Conservation (phyloP, 2,329 filamentous ascomycete species). For the Trichoderma endophyticum region DNA sequence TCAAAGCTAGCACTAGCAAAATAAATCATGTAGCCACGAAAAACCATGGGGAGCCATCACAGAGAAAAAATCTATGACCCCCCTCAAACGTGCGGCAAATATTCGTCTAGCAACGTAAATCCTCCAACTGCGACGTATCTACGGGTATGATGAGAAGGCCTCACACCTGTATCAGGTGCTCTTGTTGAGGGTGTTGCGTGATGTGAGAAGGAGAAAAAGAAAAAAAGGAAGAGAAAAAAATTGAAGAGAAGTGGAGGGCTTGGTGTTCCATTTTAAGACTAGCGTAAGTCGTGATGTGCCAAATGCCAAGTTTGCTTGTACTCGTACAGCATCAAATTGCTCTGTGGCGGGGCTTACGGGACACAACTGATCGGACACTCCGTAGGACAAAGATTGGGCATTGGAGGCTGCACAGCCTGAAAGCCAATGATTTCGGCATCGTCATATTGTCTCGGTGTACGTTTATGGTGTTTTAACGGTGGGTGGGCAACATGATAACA, state of each 20-base stretch:
- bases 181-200: slow-evolving; percentile 33
- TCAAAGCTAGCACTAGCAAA: neutral
- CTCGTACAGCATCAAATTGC: neutral
- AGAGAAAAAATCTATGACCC: slow-evolving; percentile 35
- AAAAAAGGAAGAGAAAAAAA: neutral
- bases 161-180: slow-evolving; percentile 14
- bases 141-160: slow-evolving; percentile 24
- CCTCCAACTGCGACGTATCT: slow-evolving; percentile 24
- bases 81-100: slow-evolving; percentile 44
- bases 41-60: slow-evolving; percentile 45
- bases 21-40: slow-evolving; percentile 38
- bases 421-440: neutral
- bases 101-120: slow-evolving; percentile 35
- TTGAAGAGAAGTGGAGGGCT: neutral
- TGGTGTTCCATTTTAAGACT: neutral
- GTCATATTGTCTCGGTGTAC: neutral
- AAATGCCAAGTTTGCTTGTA: neutral
- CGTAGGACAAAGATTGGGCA: neutral
- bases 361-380: neutral
- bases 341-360: neutral
- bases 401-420: neutral
- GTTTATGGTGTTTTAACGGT: neutral
- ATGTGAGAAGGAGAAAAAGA: slow-evolving; percentile 21
- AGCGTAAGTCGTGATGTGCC: neutral
- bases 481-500: neutral